Conservation (phyloP, 169 alveolate species). For the Besnoitia besnoiti region DNA sequence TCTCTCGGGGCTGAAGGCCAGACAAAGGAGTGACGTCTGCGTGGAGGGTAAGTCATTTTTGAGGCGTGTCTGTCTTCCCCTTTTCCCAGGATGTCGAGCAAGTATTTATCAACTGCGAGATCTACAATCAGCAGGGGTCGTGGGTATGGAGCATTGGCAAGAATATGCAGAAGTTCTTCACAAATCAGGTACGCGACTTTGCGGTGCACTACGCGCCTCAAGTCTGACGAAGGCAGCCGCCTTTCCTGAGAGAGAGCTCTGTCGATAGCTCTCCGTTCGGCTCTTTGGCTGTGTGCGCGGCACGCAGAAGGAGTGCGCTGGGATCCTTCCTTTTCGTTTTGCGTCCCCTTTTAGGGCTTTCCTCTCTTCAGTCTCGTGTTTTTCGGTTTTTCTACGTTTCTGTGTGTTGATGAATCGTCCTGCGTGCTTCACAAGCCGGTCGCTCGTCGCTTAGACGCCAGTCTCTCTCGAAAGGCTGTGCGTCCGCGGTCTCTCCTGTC, state of each 20-base stretch:
- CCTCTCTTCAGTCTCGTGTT: not conserved
- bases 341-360: not conserved
- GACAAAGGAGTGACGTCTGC: too few species aligned
- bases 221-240: not conserved
- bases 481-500: too few species aligned
- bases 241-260: not conserved
- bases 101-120: slow-evolving; percentile 84
- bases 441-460: not conserved
- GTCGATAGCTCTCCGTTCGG: not conserved
- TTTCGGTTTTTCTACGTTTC: not conserved
- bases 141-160: slow-evolving; percentile 87
- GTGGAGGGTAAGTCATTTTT: too few species aligned
- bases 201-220: not conserved
- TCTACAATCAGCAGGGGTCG: slow-evolving; percentile 86
- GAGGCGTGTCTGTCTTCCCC: not conserved
- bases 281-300: not conserved
- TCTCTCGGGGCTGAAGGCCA: too few species aligned
- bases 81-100: slow-evolving; percentile 82
- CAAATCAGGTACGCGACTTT: slow-evolving; percentile 69
- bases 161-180: slow-evolving; percentile 82
- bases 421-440: not conserved
- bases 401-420: not conserved
- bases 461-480: not conserved
- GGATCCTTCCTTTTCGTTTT: not conserved
- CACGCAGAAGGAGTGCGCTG: not conserved